A percentile compares a stretch with the other conserved stretches of the same genome.
phyloP scores from a whole-genome alignment of 352 stramenopile species.

The Pythium monospermum region DNA sequence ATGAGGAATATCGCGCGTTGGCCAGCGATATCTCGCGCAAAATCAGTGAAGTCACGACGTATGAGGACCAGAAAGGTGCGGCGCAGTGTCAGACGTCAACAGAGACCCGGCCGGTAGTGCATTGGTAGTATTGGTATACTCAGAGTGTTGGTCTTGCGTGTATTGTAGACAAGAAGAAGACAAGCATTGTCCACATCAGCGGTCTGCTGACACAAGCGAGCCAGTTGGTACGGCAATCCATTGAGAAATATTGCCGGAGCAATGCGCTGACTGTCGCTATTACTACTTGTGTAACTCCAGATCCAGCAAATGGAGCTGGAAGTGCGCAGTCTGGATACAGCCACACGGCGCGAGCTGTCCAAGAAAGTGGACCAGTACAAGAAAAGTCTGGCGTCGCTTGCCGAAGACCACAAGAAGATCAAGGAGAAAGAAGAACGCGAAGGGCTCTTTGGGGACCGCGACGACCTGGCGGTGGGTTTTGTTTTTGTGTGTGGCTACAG shows the following conservation, averaged over 20 bases:
- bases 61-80: conserved; percentile 76
- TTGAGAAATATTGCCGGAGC: neutral
- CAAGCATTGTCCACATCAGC: conserved; percentile 73
- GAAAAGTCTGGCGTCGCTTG: conserved; percentile 81
- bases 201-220: conserved; percentile 77
- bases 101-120: too few species aligned
- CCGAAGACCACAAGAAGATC: conserved; percentile 75
- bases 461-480: conserved; percentile 47
- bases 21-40: conserved; percentile 87
- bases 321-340: conserved; percentile 74
- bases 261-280: neutral
- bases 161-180: conserved; percentile 77
- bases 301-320: conserved; percentile 88
- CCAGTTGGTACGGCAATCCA: conserved; percentile 51
- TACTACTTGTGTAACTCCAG: conserved; percentile 21
- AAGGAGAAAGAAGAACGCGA: conserved; percentile 80
- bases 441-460: conserved; percentile 76
- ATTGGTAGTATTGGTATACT: too few species aligned
- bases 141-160: neutral
- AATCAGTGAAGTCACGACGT: conserved; percentile 82
- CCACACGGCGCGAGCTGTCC: conserved; percentile 76
- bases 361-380: conserved; percentile 90
- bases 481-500: too few species aligned
- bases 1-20: conserved; percentile 83
- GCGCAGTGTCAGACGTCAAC: too few species aligned